Conservation (phyloP, 768 basidiomycete genomes). For the Pleurotus giganteus region DNA sequence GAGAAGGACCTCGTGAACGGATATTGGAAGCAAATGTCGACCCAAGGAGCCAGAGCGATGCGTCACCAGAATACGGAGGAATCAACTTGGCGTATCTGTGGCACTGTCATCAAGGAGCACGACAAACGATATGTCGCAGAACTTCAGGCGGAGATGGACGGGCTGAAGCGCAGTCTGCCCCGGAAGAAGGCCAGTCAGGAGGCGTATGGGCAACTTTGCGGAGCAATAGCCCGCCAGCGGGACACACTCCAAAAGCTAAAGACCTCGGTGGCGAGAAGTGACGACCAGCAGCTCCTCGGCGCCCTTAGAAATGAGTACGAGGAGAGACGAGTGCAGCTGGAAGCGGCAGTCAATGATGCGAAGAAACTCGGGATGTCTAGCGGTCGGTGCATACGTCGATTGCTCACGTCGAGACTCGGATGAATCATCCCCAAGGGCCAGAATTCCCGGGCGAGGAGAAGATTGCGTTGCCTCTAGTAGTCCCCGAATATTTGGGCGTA, state of each 20-base stretch:
- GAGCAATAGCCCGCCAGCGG: slow-evolving; percentile 10
- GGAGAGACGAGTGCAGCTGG: not conserved
- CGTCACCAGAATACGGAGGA: not conserved
- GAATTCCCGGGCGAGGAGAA: too few species aligned
- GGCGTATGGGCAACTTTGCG: slow-evolving; percentile 6
- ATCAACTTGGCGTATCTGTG: slow-evolving; percentile 4
- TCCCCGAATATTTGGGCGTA: too few species aligned
- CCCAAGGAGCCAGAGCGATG: not conserved
- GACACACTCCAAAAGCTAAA: slow-evolving; percentile 3
- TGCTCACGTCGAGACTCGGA: not conserved
- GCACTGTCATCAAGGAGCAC: not conserved
- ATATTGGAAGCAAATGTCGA: slow-evolving; percentile 31
- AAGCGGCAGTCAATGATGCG: slow-evolving; percentile 1
- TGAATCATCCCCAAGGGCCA: too few species aligned
- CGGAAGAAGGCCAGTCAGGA: slow-evolving; percentile 14
- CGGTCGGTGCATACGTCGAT: not conserved
- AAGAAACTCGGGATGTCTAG: not conserved
- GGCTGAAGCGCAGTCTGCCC: slow-evolving; percentile 12
- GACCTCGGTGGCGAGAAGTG: not conserved
- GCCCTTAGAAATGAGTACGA: slow-evolving; percentile 9
- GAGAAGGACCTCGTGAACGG: slow-evolving; percentile 37
- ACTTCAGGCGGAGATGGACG: slow-evolving; percentile 30
- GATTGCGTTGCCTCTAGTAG: too few species aligned
- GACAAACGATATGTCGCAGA: not conserved
- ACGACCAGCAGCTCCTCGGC: not conserved